Evolutionary conservation across 129 eudicot genomes (phyloP).

Genomic region (Scalesia atractyloides): DNA sequence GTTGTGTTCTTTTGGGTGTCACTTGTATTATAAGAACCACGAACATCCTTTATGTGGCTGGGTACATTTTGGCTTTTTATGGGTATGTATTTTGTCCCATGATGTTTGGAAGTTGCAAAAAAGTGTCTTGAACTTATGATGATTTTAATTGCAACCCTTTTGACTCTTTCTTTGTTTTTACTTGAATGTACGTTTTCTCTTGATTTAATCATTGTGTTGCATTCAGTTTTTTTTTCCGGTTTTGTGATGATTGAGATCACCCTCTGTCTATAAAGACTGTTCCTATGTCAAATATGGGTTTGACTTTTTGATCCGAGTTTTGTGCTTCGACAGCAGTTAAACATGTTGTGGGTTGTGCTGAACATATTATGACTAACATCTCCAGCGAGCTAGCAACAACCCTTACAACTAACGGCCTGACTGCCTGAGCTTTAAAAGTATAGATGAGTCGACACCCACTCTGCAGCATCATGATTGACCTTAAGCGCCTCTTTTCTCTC

Average conservation of each 20-base stretch:
- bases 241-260: no score
- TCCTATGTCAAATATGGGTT: neutral
- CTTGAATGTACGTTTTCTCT: neutral
- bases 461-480: no score
- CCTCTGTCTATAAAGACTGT: neutral
- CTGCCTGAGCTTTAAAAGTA: no score
- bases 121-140: conserved; percentile 16
- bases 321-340: neutral
- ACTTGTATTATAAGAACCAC: neutral
- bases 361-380: no score
- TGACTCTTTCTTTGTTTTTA: neutral
- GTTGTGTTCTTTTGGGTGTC: conserved; percentile 17
- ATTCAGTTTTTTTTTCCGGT: neutral
- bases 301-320: neutral
- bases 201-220: neutral
- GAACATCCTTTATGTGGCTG: conserved; percentile 20
- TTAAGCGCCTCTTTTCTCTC: no score
- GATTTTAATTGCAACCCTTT: neutral
- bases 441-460: no score
- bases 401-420: no score
- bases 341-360: neutral
- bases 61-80: neutral
- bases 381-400: no score
- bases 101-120: conserved; percentile 25
- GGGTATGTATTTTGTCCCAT: conserved; percentile 8